Evolutionary conservation across 208 protist species (phyloP).

Genomic region (Trypanosoma theileri): DNA sequence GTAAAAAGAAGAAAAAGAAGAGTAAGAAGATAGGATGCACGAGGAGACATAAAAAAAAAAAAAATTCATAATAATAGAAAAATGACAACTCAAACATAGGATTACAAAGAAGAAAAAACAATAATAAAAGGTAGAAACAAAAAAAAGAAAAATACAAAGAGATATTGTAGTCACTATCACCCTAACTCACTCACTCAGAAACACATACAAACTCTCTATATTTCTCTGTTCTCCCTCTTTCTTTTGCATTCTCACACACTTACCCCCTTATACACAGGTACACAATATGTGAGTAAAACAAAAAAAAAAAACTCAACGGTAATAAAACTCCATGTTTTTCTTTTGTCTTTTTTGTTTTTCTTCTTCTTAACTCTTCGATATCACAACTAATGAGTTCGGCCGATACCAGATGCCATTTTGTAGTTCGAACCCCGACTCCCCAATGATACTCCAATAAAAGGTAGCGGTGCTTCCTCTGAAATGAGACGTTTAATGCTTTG

Average conservation of each 20-base stretch:
- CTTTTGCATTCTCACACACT: too few relatives aligned
- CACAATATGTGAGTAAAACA: too few relatives aligned
- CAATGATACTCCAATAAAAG: slow-evolving; percentile 56
- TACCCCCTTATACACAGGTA: too few relatives aligned
- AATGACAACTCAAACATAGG: background rate
- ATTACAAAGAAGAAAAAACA: background rate
- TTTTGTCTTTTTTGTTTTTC: background rate
- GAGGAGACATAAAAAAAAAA: background rate
- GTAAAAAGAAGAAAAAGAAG: too few relatives aligned
- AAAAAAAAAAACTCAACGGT: slow-evolving; percentile 1
- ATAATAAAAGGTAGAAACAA: background rate
- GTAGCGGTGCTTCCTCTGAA: slow-evolving; percentile 70
- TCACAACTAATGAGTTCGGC: background rate
- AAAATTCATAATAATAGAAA: background rate
- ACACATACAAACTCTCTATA: too few relatives aligned
- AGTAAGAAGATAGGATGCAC: background rate
- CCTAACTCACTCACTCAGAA: too few relatives aligned
- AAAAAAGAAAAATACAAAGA: background rate
- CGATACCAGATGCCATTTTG: slow-evolving; percentile 51
- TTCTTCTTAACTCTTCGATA: background rate
- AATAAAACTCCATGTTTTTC: too few relatives aligned
- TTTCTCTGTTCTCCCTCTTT: background rate
- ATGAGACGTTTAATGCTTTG: slow-evolving; percentile 77
- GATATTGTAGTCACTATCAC: too few relatives aligned
- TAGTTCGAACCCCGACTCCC: slow-evolving; percentile 59